A percentile compares a stretch with the other conserved stretches of the same genome.
Evolutionary conservation across 176 grass and related monocot genomes (phyloP).

Genomic region (Oryza glumipatula): DNA sequence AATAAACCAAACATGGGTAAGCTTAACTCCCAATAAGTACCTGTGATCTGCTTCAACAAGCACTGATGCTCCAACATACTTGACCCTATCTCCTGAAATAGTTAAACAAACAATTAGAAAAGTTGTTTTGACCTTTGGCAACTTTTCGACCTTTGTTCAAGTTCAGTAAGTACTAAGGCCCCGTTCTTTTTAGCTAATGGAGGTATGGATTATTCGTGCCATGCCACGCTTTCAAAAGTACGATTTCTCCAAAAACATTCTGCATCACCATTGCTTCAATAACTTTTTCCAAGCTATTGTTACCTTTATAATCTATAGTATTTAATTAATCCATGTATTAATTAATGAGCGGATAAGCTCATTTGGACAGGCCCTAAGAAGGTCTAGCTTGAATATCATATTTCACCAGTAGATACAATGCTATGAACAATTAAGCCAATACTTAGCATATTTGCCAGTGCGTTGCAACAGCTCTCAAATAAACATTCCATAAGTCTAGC

Average conservation of each 20-base stretch:
- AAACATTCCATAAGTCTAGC: not conserved
- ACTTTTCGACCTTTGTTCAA: not conserved
- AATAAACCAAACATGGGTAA: conserved; percentile 31
- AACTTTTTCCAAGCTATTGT: not conserved
- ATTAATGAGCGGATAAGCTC: not conserved
- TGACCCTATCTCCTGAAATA: conserved; percentile 85
- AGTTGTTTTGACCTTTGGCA: not conserved
- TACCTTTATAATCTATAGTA: not conserved
- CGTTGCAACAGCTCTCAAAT: not conserved
- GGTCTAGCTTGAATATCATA: conserved; percentile 35
- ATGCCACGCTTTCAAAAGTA: too few relatives aligned
- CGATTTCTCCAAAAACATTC: too few relatives aligned
- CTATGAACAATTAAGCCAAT: conserved; percentile 18
- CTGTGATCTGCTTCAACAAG: conserved; percentile 66
- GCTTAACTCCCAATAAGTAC: conserved; percentile 41
- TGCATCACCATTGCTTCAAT: not conserved
- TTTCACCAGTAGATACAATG: conserved; percentile 25
- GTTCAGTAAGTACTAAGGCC: conserved; percentile 4
- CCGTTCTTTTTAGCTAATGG: too few relatives aligned
- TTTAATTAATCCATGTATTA: not conserved
- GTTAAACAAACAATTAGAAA: conserved; percentile 53
- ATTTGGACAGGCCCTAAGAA: too few relatives aligned
- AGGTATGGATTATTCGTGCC: too few relatives aligned
- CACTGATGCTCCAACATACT: conserved; percentile 71
- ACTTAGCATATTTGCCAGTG: not conserved